Conservation (phyloP, 345 rosid species). For the Brassica nigra region DNA sequence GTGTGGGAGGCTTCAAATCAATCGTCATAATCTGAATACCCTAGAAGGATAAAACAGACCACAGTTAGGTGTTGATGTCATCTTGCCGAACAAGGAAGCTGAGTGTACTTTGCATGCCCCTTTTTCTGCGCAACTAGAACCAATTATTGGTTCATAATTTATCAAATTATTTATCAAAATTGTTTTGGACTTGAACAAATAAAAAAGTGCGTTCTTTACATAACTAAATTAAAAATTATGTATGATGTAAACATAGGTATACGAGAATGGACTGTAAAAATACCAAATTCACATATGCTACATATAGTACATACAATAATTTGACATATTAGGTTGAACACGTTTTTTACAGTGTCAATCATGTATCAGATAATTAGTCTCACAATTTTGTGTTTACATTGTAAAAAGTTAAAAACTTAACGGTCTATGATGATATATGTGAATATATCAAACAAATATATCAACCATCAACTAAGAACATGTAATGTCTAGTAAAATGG, state of each 20-base stretch:
- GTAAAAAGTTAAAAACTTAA: not conserved
- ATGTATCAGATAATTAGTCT: not conserved
- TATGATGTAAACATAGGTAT: not conserved
- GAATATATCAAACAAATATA: not conserved
- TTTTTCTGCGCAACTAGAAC: not conserved
- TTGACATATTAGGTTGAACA: not conserved
- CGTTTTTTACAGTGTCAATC: not conserved
- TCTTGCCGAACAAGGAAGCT: slow-evolving; percentile 42
- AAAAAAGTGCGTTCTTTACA: not conserved
- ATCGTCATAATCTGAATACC: slow-evolving; percentile 35
- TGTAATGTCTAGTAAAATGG: not conserved
- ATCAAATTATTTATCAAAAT: not conserved
- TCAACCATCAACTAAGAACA: not conserved
- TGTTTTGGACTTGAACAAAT: not conserved
- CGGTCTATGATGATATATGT: not conserved
- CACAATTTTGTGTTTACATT: not conserved
- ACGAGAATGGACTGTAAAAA: not conserved
- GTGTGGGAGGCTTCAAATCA: slow-evolving; percentile 39
- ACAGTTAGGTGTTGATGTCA: slow-evolving; percentile 38
- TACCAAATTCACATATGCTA: not conserved
- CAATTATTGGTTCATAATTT: not conserved
- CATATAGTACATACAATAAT: not conserved
- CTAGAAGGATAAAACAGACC: slow-evolving; percentile 44
- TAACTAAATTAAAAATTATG: not conserved
- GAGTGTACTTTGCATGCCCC: slow-evolving; percentile 17